phyloP scores from a whole-genome alignment of 768 basidiomycete species.

The Termitomyces sp. region DNA sequence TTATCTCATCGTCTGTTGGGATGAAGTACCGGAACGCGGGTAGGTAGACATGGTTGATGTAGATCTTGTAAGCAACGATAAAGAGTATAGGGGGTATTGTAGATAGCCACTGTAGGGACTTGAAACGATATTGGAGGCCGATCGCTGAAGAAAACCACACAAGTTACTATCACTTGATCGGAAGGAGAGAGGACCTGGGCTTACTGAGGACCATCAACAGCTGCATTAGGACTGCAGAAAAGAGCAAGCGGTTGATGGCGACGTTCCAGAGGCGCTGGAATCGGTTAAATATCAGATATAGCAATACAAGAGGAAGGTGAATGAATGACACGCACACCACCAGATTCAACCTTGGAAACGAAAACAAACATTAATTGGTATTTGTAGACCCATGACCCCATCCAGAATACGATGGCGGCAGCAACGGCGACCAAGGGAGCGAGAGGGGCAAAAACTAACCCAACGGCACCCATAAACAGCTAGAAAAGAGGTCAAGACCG shows the following conservation, averaged over 20 bases:
- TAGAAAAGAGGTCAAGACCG: conserved; percentile 16
- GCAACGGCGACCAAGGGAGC: conserved; percentile 87
- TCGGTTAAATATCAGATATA: not conserved
- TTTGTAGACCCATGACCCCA: conserved; percentile 85
- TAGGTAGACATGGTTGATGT: conserved; percentile 65
- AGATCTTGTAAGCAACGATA: conserved; percentile 78
- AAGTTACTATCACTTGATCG: conserved; percentile 5
- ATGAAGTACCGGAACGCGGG: conserved; percentile 73
- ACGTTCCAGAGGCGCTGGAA: conserved; percentile 87
- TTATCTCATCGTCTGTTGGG: conserved; percentile 77
- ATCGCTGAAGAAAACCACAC: conserved; percentile 47
- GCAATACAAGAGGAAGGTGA: not conserved
- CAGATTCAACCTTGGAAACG: conserved; percentile 84
- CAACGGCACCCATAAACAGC: conserved; percentile 92
- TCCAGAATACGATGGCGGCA: conserved; percentile 83
- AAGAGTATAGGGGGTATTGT: conserved; percentile 85
- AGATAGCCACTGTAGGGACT: conserved; percentile 72
- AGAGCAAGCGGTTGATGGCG: conserved; percentile 82
- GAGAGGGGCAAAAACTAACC: conserved; percentile 88
- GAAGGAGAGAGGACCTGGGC: conserved; percentile 20
- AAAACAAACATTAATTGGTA: conserved; percentile 97
- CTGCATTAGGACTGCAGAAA: conserved; percentile 83
- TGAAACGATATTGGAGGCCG: conserved; percentile 73
- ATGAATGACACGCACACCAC: conserved; percentile 59
- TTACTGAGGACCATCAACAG: conserved; percentile 78